These are phyloP conservation scores for Mortierella sp. DNA, from an alignment of 371 early-diverging fungal species.

Conservation along the genomic window DNA sequence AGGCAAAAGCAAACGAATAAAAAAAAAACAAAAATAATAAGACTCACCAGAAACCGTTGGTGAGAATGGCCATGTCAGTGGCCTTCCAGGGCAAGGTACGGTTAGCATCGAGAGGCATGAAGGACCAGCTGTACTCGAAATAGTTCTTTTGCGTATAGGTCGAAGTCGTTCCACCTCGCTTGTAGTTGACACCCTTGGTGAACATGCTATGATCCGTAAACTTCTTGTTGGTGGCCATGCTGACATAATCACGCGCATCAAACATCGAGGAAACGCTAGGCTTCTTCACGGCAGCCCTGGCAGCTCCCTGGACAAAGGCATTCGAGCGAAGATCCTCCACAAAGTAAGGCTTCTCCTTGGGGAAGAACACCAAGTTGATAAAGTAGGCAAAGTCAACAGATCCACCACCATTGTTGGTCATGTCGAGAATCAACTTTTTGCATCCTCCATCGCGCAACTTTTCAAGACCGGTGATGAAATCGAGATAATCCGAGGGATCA, in stretches of 20 bases:
- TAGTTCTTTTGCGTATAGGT: conserved; percentile 42
- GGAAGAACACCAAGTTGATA: conserved; percentile 11
- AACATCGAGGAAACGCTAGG: conserved; percentile 17
- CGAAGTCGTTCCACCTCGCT: conserved; percentile 31
- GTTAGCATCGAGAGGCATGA: conserved; percentile 47
- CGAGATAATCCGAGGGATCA: neutral
- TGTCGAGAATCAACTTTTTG: conserved; percentile 12
- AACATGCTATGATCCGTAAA: conserved; percentile 47
- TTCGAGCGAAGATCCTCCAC: conserved; percentile 2
- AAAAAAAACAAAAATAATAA: neutral
- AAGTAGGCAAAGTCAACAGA: conserved; percentile 15
- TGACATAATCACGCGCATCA: conserved; percentile 40
- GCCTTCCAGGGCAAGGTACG: conserved; percentile 39
- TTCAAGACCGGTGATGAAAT: conserved; percentile 4
- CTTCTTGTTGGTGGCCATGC: conserved; percentile 18
- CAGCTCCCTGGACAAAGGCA: neutral
- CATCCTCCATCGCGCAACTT: conserved; percentile 1
- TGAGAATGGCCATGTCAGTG: conserved; percentile 49
- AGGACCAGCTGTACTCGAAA: conserved; percentile 35
- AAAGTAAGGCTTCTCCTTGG: conserved; percentile 10
- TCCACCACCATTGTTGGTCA: conserved; percentile 18
- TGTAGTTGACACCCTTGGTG: conserved; percentile 38
- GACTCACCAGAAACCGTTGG: conserved; percentile 48
- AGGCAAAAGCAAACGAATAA: neutral
- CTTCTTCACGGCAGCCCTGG: conserved; percentile 22